Base-by-base conservation (phyloP, 2,329 filamentous ascomycete genomes). In the Ophiostoma novo-ulmi region DNA sequence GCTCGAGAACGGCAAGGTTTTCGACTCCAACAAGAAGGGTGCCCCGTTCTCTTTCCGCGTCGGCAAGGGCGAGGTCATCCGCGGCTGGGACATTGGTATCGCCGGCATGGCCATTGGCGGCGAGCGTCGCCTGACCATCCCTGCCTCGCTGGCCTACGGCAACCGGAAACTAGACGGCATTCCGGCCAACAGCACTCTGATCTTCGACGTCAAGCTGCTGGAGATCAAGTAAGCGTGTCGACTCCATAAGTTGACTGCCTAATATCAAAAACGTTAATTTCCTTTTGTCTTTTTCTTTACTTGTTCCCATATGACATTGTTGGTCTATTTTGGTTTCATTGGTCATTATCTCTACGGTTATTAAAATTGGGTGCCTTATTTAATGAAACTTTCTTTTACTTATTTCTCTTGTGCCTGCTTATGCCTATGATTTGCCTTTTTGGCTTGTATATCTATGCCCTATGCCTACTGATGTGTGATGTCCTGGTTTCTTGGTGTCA, bases 11-110 rank as follows among this genome's bases (percentile, higher is more conserved):
- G 93, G 93, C 82, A 96, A 97, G 84, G 89, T 97, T 75, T 99
- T 99, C 78, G 94, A 98, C 82, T 87, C 93, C 81, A 98, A 99
- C 87, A 99, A 98, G 87, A 97, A 96, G 85, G 95, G 95, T 77
- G 94, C 97, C 85, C 94, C 96, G 71, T 99, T 99, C 84, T 87
- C 87, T 75, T 98, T 98, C 88, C 97, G 94, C 85, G 89, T 96
- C 73, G 96, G 95, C 76, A 88, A 89, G 79, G 94, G 94, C 73
- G 92, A 98, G 81, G 96, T 99, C 77, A 99, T 99, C 85, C 95
- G 97, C 87, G 95, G 95, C 76, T 98, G 95, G 96, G 96, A 99
- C 80, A 88, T 98, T 75, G 95, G 95, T 82, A 85, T 99, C 76
- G 85, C 87, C 75, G 96, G 96, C 81, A 97, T 99, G 93, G 85